A percentile compares a stretch with the other conserved stretches of the same genome.
phyloP scores from a whole-genome alignment of 176 grass and related monocot species.

The Rhipidocladum racemiflorum region DNA sequence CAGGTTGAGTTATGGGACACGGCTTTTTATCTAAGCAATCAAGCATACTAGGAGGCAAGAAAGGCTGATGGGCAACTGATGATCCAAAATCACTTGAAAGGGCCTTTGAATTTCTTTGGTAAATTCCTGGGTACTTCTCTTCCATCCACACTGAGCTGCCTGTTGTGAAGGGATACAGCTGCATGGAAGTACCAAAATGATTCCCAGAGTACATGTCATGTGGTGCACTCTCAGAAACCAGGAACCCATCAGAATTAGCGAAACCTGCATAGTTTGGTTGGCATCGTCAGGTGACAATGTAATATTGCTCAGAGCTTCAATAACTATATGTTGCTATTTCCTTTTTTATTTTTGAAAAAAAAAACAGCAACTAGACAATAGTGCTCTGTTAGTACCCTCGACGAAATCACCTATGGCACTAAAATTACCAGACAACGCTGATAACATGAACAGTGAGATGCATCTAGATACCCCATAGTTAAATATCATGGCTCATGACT shows the following conservation, averaged over 20 bases:
- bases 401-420: background rate
- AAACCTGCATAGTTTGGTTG: constrained; percentile 18
- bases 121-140: constrained; percentile 32
- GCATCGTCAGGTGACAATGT: background rate
- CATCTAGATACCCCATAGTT: background rate
- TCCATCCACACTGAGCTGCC: constrained; percentile 11
- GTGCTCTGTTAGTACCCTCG: background rate
- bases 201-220: constrained; percentile 1
- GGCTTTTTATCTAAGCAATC: background rate
- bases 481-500: background rate
- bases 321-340: background rate
- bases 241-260: constrained; percentile 20
- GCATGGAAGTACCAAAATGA: constrained; percentile 10
- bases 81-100: constrained; percentile 32
- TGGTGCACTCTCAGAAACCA: background rate
- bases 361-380: background rate
- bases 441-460: background rate
- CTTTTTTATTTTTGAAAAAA: background rate
- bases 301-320: background rate
- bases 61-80: constrained; percentile 12
- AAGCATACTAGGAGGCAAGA: background rate
- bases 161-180: constrained; percentile 7
- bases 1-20: background rate
- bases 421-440: background rate
- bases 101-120: constrained; percentile 9